Percentiles rank a stretch among this genome's conserved stretches.
phyloP scores from a whole-genome alignment of 2,329 filamentous ascomycete genomes.

The Metarhizium anisopliae region DNA sequence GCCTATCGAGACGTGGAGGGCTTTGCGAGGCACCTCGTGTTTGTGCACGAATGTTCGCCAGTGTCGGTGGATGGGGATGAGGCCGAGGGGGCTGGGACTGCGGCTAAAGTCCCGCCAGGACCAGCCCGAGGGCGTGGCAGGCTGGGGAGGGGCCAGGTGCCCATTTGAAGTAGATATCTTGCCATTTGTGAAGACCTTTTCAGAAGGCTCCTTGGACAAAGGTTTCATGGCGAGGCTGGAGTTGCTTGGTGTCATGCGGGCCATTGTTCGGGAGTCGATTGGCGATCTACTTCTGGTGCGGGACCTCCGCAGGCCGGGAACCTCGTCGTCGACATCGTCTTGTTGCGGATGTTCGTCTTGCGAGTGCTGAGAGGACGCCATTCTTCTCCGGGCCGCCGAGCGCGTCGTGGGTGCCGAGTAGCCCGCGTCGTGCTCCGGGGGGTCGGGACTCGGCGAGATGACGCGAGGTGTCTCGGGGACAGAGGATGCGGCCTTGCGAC shows the following conservation, averaged over 20 bases:
- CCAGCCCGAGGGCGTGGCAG: constrained; percentile 42
- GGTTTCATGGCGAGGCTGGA: constrained; percentile 24
- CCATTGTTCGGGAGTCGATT: constrained; percentile 40
- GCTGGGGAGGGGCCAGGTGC: constrained; percentile 60
- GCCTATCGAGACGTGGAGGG: constrained; percentile 90
- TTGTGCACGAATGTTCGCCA: constrained; percentile 91
- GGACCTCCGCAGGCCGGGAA: constrained; percentile 48
- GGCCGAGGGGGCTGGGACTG: constrained; percentile 82
- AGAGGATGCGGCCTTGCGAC: constrained; percentile 31
- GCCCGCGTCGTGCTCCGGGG: constrained; percentile 24
- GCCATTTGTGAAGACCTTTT: constrained; percentile 22
- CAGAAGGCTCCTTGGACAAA: constrained; percentile 11
- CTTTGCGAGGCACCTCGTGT: constrained; percentile 92
- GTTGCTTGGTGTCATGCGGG: constrained; percentile 43
- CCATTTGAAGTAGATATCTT: constrained; percentile 41
- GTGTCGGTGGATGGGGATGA: constrained; percentile 90
- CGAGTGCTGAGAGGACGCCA: constrained; percentile 45
- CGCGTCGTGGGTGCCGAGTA: constrained; percentile 70
- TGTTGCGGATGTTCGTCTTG: constrained; percentile 51
- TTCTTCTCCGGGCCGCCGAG: constrained; percentile 51
- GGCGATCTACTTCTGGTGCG: constrained; percentile 66
- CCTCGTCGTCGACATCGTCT: constrained; percentile 34
- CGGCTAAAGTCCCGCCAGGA: constrained; percentile 84
- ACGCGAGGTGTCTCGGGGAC: constrained; percentile 77
- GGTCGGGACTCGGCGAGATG: constrained; percentile 77